phyloP scores from a whole-genome alignment of 371 early-diverging fungal genomes.

The Cokeromyces recurvatus region DNA sequence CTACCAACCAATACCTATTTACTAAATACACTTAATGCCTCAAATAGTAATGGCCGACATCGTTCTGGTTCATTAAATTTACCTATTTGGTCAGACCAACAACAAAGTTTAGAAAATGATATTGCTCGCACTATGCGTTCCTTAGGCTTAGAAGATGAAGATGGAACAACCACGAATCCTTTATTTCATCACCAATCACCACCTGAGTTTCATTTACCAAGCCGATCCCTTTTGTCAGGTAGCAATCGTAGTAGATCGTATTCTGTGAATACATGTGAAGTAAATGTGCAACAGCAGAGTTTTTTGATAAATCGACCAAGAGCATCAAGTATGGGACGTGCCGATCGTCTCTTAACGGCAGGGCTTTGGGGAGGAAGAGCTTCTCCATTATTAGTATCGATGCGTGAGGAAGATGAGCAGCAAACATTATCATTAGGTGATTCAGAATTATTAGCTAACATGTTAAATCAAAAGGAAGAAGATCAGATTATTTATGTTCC shows the following conservation, averaged over 20 bases:
- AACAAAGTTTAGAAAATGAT: constrained; percentile 55
- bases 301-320: constrained; percentile 35
- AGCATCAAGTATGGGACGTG: constrained; percentile 59
- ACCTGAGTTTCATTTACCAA: constrained; percentile 34
- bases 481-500: background rate
- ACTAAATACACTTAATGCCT: constrained; percentile 34
- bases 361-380: constrained; percentile 23
- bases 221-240: constrained; percentile 37
- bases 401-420: constrained; percentile 22
- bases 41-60: constrained; percentile 26
- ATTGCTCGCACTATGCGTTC: constrained; percentile 72
- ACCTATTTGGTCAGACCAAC: constrained; percentile 67
- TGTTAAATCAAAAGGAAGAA: constrained; percentile 15
- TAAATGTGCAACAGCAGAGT: constrained; percentile 27
- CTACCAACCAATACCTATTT: constrained; percentile 46
- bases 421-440: constrained; percentile 39
- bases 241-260: constrained; percentile 63
- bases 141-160: constrained; percentile 70
- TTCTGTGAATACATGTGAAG: constrained; percentile 66
- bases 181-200: constrained; percentile 29
- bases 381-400: constrained; percentile 36
- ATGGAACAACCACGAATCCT: constrained; percentile 21
- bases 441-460: constrained; percentile 44
- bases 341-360: constrained; percentile 34
- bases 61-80: constrained; percentile 60